Evolutionary conservation across 169 alveolate genomes (phyloP).

Genomic region (Babesia ovis): DNA sequence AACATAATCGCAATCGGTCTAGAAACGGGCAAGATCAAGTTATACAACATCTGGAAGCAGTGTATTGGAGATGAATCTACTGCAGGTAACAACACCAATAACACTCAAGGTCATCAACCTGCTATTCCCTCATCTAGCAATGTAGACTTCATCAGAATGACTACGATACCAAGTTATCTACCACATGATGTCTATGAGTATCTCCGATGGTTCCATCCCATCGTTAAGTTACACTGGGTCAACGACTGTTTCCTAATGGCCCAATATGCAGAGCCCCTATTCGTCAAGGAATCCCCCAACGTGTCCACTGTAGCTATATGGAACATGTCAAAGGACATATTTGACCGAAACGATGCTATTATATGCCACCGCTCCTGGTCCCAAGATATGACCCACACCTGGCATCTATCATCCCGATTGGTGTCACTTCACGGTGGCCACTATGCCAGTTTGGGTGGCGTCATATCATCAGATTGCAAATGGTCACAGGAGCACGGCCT

Average conservation of each 20-base stretch:
- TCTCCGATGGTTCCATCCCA: constrained; percentile 63
- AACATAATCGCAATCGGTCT: constrained; percentile 60
- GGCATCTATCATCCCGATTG: constrained; percentile 51
- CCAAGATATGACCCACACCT: constrained; percentile 30
- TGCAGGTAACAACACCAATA: neutral
- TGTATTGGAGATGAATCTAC: constrained; percentile 1
- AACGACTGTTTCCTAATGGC: constrained; percentile 44
- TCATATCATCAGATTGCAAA: constrained; percentile 46
- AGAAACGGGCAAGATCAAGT: constrained; percentile 55
- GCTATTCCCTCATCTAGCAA: too few species aligned
- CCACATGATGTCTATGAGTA: constrained; percentile 63
- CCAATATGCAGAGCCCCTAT: constrained; percentile 58
- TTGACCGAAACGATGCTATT: constrained; percentile 61
- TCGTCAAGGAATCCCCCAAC: constrained; percentile 44
- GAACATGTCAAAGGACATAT: constrained; percentile 64
- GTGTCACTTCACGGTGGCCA: constrained; percentile 65
- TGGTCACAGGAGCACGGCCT: constrained; percentile 59
- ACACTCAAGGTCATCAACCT: constrained; percentile 18
- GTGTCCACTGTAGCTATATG: constrained; percentile 59
- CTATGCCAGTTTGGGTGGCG: constrained; percentile 46
- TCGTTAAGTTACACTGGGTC: constrained; percentile 62
- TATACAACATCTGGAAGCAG: constrained; percentile 56
- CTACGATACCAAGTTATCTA: constrained; percentile 56
- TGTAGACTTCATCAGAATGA: constrained; percentile 34
- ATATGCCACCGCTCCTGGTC: constrained; percentile 55